These are phyloP conservation scores for Lactarius indigo DNA, from an alignment of 768 basidiomycete genomes.

Conservation along the genomic window DNA sequence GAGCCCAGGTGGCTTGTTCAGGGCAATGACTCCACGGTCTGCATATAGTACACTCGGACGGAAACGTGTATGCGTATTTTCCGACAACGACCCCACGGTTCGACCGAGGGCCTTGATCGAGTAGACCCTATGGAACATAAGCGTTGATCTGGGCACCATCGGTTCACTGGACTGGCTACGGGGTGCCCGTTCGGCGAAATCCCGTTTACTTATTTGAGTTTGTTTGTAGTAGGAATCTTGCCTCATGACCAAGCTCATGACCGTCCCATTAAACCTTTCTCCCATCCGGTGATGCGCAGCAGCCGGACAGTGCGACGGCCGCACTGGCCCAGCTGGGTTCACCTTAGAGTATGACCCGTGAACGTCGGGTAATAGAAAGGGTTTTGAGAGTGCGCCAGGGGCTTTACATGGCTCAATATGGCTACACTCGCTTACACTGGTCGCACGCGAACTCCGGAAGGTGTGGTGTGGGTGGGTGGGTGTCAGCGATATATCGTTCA, in stretches of 20 bases:
- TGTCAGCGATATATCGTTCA: too few relatives aligned
- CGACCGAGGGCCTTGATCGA: neutral
- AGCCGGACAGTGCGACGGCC: neutral
- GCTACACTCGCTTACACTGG: too few relatives aligned
- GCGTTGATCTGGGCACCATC: neutral
- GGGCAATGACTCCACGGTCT: conserved; percentile 23
- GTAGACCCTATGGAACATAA: neutral
- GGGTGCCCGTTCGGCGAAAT: neutral
- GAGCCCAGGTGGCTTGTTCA: conserved; percentile 26
- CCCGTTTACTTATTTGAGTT: conserved; percentile 7
- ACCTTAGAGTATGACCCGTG: neutral
- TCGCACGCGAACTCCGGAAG: too few relatives aligned
- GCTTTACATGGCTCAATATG: neutral
- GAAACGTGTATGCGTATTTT: neutral
- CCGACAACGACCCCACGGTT: neutral
- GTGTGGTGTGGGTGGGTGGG: too few relatives aligned
- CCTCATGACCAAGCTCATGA: neutral
- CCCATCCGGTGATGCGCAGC: neutral
- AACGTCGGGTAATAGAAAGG: neutral
- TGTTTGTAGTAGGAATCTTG: conserved; percentile 20
- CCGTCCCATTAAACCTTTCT: neutral
- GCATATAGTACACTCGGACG: conserved; percentile 15
- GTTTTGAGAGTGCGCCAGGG: neutral
- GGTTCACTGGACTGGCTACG: too few relatives aligned
- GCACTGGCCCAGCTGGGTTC: neutral